phyloP scores from a whole-genome alignment of 2,329 filamentous ascomycete genomes.

The Nothophoma quercina region DNA sequence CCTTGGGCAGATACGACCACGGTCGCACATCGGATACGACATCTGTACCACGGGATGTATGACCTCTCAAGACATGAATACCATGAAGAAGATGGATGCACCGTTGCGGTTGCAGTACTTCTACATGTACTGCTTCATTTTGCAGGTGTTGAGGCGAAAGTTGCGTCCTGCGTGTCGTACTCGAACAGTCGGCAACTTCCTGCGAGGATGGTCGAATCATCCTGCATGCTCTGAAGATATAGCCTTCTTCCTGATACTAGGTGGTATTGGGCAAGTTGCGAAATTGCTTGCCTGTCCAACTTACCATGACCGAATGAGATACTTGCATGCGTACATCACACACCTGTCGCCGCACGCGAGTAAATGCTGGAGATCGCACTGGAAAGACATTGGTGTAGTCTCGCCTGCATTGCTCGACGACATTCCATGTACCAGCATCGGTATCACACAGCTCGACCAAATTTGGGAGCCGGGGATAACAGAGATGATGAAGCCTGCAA shows the following conservation, averaged over 20 bases:
- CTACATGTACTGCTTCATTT: conserved; percentile 49
- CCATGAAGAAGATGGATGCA: conserved; percentile 41
- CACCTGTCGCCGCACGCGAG: conserved; percentile 47
- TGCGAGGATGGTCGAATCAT: conserved; percentile 43
- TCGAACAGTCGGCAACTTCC: conserved; percentile 39
- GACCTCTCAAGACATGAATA: conserved; percentile 36
- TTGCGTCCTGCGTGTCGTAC: conserved; percentile 40
- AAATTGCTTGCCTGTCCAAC: conserved; percentile 44
- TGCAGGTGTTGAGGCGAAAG: conserved; percentile 44
- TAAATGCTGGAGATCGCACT: conserved; percentile 43
- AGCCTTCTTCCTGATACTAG: conserved; percentile 46
- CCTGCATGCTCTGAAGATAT: conserved; percentile 46
- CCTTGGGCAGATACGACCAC: conserved; percentile 43
- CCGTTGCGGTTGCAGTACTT: conserved; percentile 47
- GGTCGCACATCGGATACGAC: conserved; percentile 45
- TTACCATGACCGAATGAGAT: conserved; percentile 42
- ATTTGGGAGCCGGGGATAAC: conserved; percentile 46
- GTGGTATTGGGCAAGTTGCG: conserved; percentile 45
- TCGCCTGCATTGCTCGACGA: conserved; percentile 47
- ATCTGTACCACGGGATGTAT: conserved; percentile 44
- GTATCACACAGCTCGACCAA: conserved; percentile 46
- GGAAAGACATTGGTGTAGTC: conserved; percentile 44
- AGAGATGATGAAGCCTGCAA: conserved; percentile 41
- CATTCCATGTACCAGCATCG: conserved; percentile 46
- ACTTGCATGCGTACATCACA: conserved; percentile 44